phyloP scores from a whole-genome alignment of 2,329 filamentous ascomycete species.

The Paracoccidioides lutzii region DNA sequence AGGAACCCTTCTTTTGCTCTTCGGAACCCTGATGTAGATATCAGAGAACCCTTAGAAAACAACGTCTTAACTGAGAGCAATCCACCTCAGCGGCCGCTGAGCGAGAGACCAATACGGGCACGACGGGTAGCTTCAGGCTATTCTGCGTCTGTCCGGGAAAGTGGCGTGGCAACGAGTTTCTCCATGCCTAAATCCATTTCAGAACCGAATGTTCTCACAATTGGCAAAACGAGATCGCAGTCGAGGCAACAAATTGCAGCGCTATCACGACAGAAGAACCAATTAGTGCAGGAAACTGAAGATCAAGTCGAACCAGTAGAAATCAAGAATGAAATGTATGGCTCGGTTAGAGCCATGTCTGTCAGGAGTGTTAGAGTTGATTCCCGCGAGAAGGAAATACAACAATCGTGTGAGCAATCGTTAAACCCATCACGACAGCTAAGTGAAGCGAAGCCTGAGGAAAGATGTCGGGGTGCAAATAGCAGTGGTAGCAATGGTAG shows the following conservation, averaged over 20 bases:
- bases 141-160: slow-evolving; percentile 21
- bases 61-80: slow-evolving; percentile 3
- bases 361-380: slow-evolving; percentile 1
- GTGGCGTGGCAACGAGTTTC: slow-evolving; percentile 17
- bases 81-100: slow-evolving; percentile 20
- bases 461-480: not conserved
- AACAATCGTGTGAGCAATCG: not conserved
- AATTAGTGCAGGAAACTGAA: slow-evolving; percentile 7
- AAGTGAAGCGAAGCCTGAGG: not conserved
- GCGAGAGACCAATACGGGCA: slow-evolving; percentile 28
- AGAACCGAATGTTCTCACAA: slow-evolving; percentile 21
- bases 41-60: slow-evolving; percentile 7
- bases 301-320: slow-evolving; percentile 14
- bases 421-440: not conserved
- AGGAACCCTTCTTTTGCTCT: slow-evolving; percentile 17
- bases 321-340: slow-evolving; percentile 1
- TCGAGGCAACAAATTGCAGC: slow-evolving; percentile 25
- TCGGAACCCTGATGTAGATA: slow-evolving; percentile 11
- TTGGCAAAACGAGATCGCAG: slow-evolving; percentile 32
- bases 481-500: not conserved
- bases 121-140: slow-evolving; percentile 25
- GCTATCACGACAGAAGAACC: slow-evolving; percentile 14
- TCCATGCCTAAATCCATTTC: slow-evolving; percentile 22
- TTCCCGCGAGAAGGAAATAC: not conserved
- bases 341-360: not conserved